A percentile compares a stretch with the other conserved stretches of the same genome.
These are phyloP conservation scores for Penstemon eatonii DNA, from an alignment of 257 asterid species.

Conservation along the genomic window DNA sequence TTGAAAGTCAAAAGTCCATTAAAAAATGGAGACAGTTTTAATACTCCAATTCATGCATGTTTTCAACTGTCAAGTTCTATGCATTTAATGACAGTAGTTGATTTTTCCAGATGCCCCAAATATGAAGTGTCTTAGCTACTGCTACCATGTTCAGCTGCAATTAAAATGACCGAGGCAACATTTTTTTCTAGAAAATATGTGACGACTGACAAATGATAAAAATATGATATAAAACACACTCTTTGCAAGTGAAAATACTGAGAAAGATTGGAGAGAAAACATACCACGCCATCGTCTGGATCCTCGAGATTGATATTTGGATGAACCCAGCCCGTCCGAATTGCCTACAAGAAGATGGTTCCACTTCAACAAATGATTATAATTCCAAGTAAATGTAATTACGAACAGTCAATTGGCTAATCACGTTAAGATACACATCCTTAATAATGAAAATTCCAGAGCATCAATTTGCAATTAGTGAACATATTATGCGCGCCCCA, in stretches of 20 bases:
- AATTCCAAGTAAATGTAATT: slow-evolving; percentile 7
- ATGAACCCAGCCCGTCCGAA: slow-evolving; percentile 93
- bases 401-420: slow-evolving; percentile 8
- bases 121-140: neutral
- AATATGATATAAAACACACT: neutral
- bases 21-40: slow-evolving; percentile 8
- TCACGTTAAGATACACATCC: slow-evolving; percentile 11
- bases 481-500: neutral
- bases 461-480: slow-evolving; percentile 1
- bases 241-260: slow-evolving; percentile 7
- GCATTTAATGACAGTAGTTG: slow-evolving; percentile 11
- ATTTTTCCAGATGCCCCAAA: slow-evolving; percentile 10
- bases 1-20: neutral
- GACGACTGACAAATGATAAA: neutral
- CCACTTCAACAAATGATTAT: slow-evolving; percentile 23
- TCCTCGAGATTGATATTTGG: slow-evolving; percentile 92
- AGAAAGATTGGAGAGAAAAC: slow-evolving; percentile 23
- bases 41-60: neutral
- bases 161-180: neutral
- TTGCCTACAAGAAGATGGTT: slow-evolving; percentile 60
- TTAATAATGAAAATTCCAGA: neutral
- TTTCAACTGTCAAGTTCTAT: neutral
- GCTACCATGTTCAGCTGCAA: slow-evolving; percentile 22
- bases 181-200: neutral
- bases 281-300: slow-evolving; percentile 92